These are phyloP conservation scores for Boletus tomentosulus DNA, from an alignment of 768 basidiomycete genomes.

Conservation along the genomic window DNA sequence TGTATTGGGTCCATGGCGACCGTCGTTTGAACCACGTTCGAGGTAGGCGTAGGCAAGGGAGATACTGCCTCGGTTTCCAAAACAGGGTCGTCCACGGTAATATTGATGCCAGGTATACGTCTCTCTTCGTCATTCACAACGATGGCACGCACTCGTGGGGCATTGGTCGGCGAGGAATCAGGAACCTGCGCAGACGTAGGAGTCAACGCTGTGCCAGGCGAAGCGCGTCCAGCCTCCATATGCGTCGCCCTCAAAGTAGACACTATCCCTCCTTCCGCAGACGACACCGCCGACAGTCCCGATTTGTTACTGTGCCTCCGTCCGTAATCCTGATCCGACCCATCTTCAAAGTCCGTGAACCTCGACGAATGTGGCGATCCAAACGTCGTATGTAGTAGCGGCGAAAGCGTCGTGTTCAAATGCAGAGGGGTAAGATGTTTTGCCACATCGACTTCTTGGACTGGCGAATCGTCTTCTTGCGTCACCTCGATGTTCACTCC, in stretches of 20 bases:
- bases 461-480: conserved; percentile 8
- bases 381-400: conserved; percentile 40
- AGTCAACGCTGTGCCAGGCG: neutral
- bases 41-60: conserved; percentile 1
- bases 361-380: conserved; percentile 35
- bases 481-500: conserved; percentile 13
- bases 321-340: conserved; percentile 20
- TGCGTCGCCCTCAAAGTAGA: conserved; percentile 16
- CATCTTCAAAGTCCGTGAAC: conserved; percentile 29
- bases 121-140: conserved; percentile 24
- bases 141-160: conserved; percentile 4
- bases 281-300: conserved; percentile 8
- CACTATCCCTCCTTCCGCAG: conserved; percentile 7
- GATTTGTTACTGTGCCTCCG: conserved; percentile 16
- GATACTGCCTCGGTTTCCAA: conserved; percentile 13
- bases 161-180: neutral
- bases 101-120: conserved; percentile 5
- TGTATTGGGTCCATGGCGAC: conserved; percentile 16
- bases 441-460: conserved; percentile 7
- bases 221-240: conserved; percentile 11
- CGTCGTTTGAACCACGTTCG: conserved; percentile 8
- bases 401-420: conserved; percentile 24
- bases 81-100: neutral
- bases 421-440: conserved; percentile 3
- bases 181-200: neutral